Conservation (phyloP, 2,329 filamentous ascomycete genomes). For the Hypoxylon sp. region DNA sequence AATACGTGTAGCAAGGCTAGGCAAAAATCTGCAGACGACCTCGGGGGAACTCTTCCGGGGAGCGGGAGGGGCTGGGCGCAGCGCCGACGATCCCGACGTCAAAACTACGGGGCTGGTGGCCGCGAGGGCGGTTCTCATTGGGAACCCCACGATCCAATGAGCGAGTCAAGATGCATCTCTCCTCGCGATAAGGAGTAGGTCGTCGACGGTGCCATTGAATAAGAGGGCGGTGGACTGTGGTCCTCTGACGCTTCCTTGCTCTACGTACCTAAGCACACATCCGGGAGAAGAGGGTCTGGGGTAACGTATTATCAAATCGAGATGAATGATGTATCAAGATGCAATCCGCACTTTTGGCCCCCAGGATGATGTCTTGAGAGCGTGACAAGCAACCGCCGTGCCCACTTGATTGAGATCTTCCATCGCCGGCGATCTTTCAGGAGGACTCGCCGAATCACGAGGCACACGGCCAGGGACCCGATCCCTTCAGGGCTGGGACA, state of each 20-base stretch:
- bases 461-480: conserved; percentile 22
- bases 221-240: conserved; percentile 26
- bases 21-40: conserved; percentile 9
- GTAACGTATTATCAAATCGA: conserved; percentile 25
- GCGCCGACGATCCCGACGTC: conserved; percentile 35
- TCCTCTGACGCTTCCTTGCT: conserved; percentile 26
- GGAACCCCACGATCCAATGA: conserved; percentile 39
- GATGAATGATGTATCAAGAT: conserved; percentile 31
- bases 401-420: conserved; percentile 44
- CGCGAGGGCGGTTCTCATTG: conserved; percentile 25
- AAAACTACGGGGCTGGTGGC: conserved; percentile 29
- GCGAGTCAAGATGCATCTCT: conserved; percentile 29
- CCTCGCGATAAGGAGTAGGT: conserved; percentile 14
- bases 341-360: conserved; percentile 18
- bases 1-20: conserved; percentile 27
- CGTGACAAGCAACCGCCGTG: conserved; percentile 26
- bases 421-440: conserved; percentile 36
- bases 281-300: conserved; percentile 17
- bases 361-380: conserved; percentile 8
- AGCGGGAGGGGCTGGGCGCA: conserved; percentile 33
- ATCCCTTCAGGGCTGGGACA: conserved; percentile 17
- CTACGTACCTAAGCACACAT: conserved; percentile 14
- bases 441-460: conserved; percentile 37
- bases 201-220: conserved; percentile 12
- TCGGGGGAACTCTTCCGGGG: conserved; percentile 33